Conservation (phyloP, 2,329 filamentous ascomycete genomes). For the Aureobasidium sp. region DNA sequence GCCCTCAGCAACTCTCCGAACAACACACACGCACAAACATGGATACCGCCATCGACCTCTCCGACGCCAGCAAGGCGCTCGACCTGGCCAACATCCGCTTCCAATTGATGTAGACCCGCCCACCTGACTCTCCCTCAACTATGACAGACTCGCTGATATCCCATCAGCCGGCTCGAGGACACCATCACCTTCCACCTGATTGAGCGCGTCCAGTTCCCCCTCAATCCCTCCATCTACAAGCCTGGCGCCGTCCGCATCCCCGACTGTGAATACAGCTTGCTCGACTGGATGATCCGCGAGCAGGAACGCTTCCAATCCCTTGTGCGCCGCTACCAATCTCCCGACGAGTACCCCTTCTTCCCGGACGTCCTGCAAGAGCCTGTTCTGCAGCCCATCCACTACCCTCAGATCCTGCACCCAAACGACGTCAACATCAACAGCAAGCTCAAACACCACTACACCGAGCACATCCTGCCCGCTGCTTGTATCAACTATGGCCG, state of each 20-base stretch:
- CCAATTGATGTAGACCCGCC: constrained; percentile 43
- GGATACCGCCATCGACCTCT: constrained; percentile 71
- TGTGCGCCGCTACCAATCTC: constrained; percentile 89
- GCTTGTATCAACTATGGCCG: constrained; percentile 73
- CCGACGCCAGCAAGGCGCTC: constrained; percentile 73
- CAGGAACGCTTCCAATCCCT: constrained; percentile 87
- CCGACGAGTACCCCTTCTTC: constrained; percentile 98
- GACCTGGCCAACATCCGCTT: constrained; percentile 89
- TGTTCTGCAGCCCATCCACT: constrained; percentile 79
- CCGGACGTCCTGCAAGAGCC: constrained; percentile 68
- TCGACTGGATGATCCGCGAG: constrained; percentile 88
- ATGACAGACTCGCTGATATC: constrained; percentile 62
- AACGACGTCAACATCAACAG: constrained; percentile 89
- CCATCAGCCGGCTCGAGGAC: constrained; percentile 78
- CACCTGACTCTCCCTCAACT: constrained; percentile 49
- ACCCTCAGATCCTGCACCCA: constrained; percentile 76
- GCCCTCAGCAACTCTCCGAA: not conserved
- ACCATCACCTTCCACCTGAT: constrained; percentile 97
- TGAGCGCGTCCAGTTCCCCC: constrained; percentile 93
- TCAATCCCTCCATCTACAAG: constrained; percentile 80
- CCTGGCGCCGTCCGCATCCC: constrained; percentile 75
- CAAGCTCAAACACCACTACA: constrained; percentile 79
- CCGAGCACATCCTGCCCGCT: constrained; percentile 70
- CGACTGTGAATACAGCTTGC: constrained; percentile 63
- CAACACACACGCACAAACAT: constrained; percentile 39